These are phyloP conservation scores for Populus pruinosa DNA, from an alignment of 345 rosid genomes.

Conservation along the genomic window DNA sequence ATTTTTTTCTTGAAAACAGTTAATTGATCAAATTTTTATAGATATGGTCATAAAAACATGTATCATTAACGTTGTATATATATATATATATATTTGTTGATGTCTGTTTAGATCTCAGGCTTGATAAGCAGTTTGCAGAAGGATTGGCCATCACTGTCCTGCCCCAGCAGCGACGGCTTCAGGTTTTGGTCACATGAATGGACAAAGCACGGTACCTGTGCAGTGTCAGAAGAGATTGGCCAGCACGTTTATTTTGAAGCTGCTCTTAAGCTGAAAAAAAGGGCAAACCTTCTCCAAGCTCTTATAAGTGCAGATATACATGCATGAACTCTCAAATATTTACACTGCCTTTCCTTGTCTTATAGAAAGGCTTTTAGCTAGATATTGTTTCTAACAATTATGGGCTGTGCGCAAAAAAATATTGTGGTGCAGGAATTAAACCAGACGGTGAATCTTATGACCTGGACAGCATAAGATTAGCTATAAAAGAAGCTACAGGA, in stretches of 20 bases:
- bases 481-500: slow-evolving; percentile 46
- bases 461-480: slow-evolving; percentile 28
- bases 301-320: slow-evolving; percentile 40
- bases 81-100: too few relatives aligned
- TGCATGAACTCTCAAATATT: neutral
- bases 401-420: neutral
- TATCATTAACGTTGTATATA: neutral
- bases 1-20: neutral
- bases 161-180: slow-evolving; percentile 62
- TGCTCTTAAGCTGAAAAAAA: slow-evolving; percentile 47
- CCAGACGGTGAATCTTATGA: slow-evolving; percentile 58
- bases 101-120: slow-evolving; percentile 46
- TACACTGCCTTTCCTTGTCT: neutral
- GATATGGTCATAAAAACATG: too few relatives aligned
- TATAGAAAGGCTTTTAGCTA: neutral
- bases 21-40: neutral
- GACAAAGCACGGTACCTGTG: slow-evolving; percentile 81
- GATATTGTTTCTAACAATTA: neutral
- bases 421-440: slow-evolving; percentile 38
- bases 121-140: slow-evolving; percentile 38
- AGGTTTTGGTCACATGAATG: slow-evolving; percentile 84
- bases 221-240: slow-evolving; percentile 58
- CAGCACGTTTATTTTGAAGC: slow-evolving; percentile 67
- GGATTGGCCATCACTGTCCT: slow-evolving; percentile 70
- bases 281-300: slow-evolving; percentile 51